Base-by-base conservation (phyloP, 2,329 filamentous ascomycete genomes). In the Atkinsonella texensis region DNA sequence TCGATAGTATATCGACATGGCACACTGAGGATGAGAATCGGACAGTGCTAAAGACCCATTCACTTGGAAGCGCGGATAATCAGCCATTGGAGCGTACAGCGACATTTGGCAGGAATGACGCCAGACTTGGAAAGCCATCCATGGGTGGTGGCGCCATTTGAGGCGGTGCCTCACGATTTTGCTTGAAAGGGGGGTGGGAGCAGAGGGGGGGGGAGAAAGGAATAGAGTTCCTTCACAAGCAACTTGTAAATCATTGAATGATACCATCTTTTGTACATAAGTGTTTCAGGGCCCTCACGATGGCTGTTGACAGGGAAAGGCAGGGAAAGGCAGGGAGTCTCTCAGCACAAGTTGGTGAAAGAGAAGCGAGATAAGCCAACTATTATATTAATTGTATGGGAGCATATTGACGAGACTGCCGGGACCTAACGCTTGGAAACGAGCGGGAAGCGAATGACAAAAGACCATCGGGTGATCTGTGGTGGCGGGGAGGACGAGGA, bases 1-100 rank as follows among this genome's bases (percentile, higher is more conserved):
- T 68, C 46, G 71, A 71, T 45, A 75, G 73, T 2, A 64, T 73
- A 49, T 76, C 74, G 49, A 76, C 76, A 5, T 77, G 76, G 68
- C 72, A 71, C 52, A 74, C 67, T 45, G 69, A 70, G 15, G 70
- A 72, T 13, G 70, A 66, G 50, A 64, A 72, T 52, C 68, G 67
- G 51, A 76, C 70, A 6, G 57, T 70, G 44, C 70, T 71, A n/a
- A 75, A 74, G 2, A 73, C 68, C 12, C 73, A 73, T 63, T 77
- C 75, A 18, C 71, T 74, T 8, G 69, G 70, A 49, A 75, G 72
- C 60, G 71, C 67, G 9, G 68, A 70, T 11, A 71, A 70, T n/a
- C 70, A 67, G 53, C 63, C 67, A 46, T 66, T 68, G 48, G 68
- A 70, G 53, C 66, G 63, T 32, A 58, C 54, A 13, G 57, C 58